Percentiles rank a stretch among this genome's conserved stretches.
phyloP scores from a whole-genome alignment of 2,329 filamentous ascomycete species.

The Sarocladium kiliense region DNA sequence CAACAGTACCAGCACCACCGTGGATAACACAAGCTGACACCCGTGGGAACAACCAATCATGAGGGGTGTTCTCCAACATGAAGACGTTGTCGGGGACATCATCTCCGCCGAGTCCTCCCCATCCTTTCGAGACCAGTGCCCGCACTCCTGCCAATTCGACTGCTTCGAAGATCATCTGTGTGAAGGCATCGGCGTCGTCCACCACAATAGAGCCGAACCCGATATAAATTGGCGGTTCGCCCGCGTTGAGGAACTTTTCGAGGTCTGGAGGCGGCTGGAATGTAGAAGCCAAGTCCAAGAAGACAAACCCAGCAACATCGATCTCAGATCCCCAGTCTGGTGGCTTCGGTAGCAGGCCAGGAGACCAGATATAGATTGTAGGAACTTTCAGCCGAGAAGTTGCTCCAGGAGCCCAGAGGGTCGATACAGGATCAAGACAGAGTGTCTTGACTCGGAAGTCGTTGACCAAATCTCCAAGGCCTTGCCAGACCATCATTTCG shows the following conservation, averaged over 20 bases:
- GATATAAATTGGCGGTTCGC: slow-evolving; percentile 60
- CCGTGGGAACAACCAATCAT: slow-evolving; percentile 71
- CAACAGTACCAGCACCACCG: slow-evolving; percentile 73
- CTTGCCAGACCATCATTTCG: slow-evolving; percentile 89
- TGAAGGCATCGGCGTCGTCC: slow-evolving; percentile 64
- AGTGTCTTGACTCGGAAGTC: slow-evolving; percentile 65
- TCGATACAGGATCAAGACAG: slow-evolving; percentile 67
- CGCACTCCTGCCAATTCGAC: slow-evolving; percentile 61
- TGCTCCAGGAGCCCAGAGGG: slow-evolving; percentile 70
- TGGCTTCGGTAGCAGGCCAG: slow-evolving; percentile 60
- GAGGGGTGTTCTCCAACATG: slow-evolving; percentile 69
- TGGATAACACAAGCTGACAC: slow-evolving; percentile 67
- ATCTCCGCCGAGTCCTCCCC: slow-evolving; percentile 62
- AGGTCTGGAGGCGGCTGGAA: slow-evolving; percentile 55
- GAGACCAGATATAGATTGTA: slow-evolving; percentile 70
- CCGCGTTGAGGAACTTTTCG: slow-evolving; percentile 47
- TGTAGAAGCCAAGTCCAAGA: slow-evolving; percentile 61
- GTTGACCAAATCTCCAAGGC: slow-evolving; percentile 74
- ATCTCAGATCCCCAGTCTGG: slow-evolving; percentile 64
- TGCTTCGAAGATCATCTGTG: slow-evolving; percentile 66
- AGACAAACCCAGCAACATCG: slow-evolving; percentile 74
- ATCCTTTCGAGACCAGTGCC: slow-evolving; percentile 69
- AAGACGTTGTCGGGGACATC: slow-evolving; percentile 59
- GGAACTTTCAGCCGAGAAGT: slow-evolving; percentile 70
- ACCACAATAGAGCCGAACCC: slow-evolving; percentile 75